phyloP scores from a whole-genome alignment of 1,284 basidiomycete genomes.

The Sutorius eximius region DNA sequence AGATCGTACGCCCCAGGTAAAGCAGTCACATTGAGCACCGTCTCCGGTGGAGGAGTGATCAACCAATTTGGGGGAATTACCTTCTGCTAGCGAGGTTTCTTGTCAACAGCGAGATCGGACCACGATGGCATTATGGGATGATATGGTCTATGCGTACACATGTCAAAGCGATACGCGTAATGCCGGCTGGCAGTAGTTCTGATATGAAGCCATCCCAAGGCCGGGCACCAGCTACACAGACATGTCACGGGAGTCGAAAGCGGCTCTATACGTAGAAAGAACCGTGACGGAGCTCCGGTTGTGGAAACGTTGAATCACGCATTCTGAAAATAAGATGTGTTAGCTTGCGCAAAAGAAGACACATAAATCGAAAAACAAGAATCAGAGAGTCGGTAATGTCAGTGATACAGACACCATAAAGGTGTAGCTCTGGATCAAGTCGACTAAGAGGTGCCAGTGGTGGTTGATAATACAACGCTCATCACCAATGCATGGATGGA shows the following conservation, averaged over 20 bases:
- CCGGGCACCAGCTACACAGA: neutral
- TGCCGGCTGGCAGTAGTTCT: neutral
- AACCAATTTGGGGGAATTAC: constrained; percentile 52
- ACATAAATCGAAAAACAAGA: constrained; percentile 23
- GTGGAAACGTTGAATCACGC: neutral
- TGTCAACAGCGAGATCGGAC: constrained; percentile 42
- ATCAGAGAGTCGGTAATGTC: constrained; percentile 83
- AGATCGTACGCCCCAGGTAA: constrained; percentile 47
- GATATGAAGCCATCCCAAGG: neutral
- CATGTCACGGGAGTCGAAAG: constrained; percentile 8
- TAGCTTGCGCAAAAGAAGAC: constrained; percentile 15
- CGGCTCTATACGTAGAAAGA: neutral
- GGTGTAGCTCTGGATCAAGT: constrained; percentile 50
- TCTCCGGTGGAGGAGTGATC: constrained; percentile 36
- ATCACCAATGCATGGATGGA: constrained; percentile 45
- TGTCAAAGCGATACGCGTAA: constrained; percentile 12
- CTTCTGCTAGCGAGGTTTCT: constrained; percentile 44
- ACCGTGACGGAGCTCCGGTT: neutral
- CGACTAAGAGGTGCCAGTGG: constrained; percentile 87
- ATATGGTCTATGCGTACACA: neutral
- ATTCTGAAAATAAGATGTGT: constrained; percentile 12
- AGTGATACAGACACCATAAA: constrained; percentile 54
- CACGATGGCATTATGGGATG: constrained; percentile 36
- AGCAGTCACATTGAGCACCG: constrained; percentile 42
- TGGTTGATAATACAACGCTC: constrained; percentile 76